Conservation (phyloP, 345 rosid species). For the Euphorbia pulcherrima region DNA sequence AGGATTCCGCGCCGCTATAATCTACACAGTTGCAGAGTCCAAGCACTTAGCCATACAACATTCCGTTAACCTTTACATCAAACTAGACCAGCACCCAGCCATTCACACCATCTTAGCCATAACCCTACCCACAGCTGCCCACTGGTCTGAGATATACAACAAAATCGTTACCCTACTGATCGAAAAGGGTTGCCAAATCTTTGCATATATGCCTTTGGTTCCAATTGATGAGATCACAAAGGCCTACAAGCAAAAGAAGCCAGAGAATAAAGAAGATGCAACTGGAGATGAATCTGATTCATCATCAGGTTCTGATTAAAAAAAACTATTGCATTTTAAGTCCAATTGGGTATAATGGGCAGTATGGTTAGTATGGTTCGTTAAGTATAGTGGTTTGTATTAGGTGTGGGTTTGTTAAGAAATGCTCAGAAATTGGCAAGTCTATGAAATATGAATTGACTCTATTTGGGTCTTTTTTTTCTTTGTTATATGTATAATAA, state of each 20-base stretch:
- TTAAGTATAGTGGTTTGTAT: background rate
- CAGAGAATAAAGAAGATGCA: constrained; percentile 33
- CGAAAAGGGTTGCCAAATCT: constrained; percentile 52
- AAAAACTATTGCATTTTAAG: background rate
- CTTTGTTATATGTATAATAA: background rate
- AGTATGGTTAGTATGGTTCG: background rate
- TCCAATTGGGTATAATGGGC: background rate
- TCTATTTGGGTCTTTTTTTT: background rate
- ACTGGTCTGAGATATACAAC: constrained; percentile 53
- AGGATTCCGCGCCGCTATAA: constrained; percentile 61
- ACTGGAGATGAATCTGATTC: constrained; percentile 40
- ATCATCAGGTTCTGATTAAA: constrained; percentile 46
- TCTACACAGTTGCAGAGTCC: constrained; percentile 44
- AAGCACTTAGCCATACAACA: constrained; percentile 43
- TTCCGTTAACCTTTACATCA: constrained; percentile 55
- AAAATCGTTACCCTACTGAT: constrained; percentile 36
- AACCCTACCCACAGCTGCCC: constrained; percentile 56
- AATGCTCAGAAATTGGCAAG: background rate
- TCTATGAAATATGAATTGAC: background rate
- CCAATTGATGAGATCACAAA: constrained; percentile 62
- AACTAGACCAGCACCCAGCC: constrained; percentile 43
- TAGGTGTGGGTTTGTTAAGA: background rate
- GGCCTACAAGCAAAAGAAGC: constrained; percentile 45
- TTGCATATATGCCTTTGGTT: constrained; percentile 55
- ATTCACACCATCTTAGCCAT: constrained; percentile 44